phyloP scores from a whole-genome alignment of 805 yeast species.

The Candida arabinofermentans region DNA sequence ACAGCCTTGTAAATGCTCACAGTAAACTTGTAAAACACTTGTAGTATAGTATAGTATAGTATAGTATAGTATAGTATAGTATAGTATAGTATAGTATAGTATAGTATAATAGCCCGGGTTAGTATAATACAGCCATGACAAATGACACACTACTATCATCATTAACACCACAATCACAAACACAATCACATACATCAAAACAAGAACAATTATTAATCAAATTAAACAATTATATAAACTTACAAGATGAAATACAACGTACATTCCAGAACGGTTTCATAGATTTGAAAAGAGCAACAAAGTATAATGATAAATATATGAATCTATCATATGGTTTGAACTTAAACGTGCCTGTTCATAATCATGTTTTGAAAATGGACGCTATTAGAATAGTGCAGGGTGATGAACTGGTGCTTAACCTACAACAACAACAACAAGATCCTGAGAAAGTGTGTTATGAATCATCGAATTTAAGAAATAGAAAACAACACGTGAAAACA shows the following conservation, averaged over 20 bases:
- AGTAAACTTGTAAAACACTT: no score
- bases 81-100: no score
- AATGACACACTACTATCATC: no score
- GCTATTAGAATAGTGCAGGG: not conserved
- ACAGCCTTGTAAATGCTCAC: no score
- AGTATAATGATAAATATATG: not conserved
- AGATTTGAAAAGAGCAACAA: not conserved
- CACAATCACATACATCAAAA: not conserved
- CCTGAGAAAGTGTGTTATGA: not conserved
- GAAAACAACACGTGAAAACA: constrained; percentile 2
- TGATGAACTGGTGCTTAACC: not conserved
- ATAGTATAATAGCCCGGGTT: no score
- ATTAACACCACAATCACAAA: not conserved
- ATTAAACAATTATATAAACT: not conserved
- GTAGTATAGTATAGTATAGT: no score
- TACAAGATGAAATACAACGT: not conserved
- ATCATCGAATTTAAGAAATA: not conserved
- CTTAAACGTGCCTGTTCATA: not conserved
- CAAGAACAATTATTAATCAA: not conserved
- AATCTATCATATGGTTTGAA: no score
- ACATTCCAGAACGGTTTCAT: not conserved
- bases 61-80: no score
- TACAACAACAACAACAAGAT: not conserved
- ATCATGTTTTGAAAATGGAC: not conserved
- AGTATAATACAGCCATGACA: no score